Evolutionary conservation across 2,329 filamentous ascomycete species (phyloP), one percentile per base, ranked within the genome.

Genomic region (Penicillium concentricum): DNA sequence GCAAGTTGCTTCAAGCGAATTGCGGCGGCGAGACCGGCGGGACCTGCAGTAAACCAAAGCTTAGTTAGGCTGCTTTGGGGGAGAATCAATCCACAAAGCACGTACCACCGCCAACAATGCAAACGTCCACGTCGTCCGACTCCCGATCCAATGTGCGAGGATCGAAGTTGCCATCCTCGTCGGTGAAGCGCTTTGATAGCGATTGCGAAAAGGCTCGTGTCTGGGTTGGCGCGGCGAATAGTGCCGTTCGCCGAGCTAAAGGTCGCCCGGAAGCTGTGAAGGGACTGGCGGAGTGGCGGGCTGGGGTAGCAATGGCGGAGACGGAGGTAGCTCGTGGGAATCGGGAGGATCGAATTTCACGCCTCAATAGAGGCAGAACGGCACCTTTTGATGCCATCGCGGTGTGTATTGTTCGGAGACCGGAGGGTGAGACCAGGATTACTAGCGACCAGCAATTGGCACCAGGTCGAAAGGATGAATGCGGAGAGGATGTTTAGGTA

Each of bases 1-100:
- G 94, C 94, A 49, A 97, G 82, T 76, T 99, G 93, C 81, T 97
- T 97, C 54, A 99, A 80, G 63, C 90, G 88, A 71, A 99, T 99
- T 49, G 93, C 94, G 45, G 94, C 92, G 66, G 90, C 89, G 64
- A 99, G 83, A 58, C 94, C 94, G 51, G 94, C 91, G 51, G 94
- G 94, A n/a, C 94, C 84, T 84, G 67, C 26, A 20, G 32, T 54
- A 34, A 49, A 48, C 24, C 13, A 51, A 37, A 32, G 8, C 15
- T 56, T 54, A 48, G 34, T 62, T 55, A 46, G 56, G 34, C 7
- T 41, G 38, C 18, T 20, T n/a, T 42, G 7, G 30, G n/a, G n/a
- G 5, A 39, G 6, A 44, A 24, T 22, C 22, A 37, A 35, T 16
- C 26, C 26, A n/a, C 15, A 18, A 43, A 43, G 45, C 30, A 65